These are phyloP conservation scores for Coemansia sp. DNA, from an alignment of 371 early-diverging fungal species.

Conservation along the genomic window DNA sequence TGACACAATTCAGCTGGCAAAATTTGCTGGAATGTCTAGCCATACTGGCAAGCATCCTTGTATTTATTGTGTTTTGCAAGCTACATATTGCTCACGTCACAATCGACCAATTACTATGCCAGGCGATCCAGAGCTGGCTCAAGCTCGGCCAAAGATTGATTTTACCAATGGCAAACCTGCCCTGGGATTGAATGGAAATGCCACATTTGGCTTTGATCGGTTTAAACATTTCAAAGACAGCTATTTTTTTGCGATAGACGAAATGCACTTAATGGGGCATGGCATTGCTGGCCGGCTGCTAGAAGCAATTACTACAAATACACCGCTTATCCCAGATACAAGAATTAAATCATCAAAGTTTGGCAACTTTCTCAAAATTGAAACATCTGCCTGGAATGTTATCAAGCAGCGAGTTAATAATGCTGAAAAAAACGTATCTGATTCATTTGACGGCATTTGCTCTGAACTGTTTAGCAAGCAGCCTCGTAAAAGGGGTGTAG, in stretches of 20 bases:
- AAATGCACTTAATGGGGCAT: background rate
- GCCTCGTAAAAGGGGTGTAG: no score
- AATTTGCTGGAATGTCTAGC: background rate
- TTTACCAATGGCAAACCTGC: background rate
- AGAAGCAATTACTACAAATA: no score
- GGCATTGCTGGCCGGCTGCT: background rate
- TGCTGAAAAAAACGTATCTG: no score
- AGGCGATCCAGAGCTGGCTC: background rate
- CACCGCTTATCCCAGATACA: no score
- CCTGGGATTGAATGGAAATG: background rate
- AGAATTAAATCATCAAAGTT: no score
- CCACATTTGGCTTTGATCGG: background rate
- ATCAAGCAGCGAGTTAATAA: no score
- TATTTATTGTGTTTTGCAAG: background rate
- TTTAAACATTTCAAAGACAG: background rate
- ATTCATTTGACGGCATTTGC: no score
- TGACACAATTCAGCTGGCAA: background rate
- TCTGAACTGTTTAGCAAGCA: no score
- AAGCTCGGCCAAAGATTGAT: background rate
- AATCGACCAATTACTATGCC: background rate
- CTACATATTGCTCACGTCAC: no score
- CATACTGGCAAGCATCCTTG: background rate
- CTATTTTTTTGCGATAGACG: background rate
- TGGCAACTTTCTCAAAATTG: no score
- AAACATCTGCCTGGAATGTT: no score